phyloP scores from a whole-genome alignment of 345 rosid genomes.

The Erodium maritimum region DNA sequence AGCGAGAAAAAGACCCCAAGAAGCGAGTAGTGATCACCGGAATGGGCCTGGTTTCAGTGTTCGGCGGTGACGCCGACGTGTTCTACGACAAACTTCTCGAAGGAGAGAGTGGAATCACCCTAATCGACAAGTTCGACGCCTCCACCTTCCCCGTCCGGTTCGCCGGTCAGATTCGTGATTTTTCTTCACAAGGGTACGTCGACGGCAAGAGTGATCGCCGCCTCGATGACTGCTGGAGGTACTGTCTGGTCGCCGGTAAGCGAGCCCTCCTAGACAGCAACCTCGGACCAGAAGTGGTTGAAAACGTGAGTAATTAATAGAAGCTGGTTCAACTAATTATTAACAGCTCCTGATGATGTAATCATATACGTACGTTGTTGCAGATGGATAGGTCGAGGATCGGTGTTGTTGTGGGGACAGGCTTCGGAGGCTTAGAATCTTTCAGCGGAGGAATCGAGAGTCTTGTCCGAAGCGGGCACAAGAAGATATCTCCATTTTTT shows the following conservation, averaged over 20 bases:
- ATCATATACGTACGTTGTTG: too few relatives aligned
- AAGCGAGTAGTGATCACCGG: slow-evolving; percentile 53
- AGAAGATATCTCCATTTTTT: slow-evolving; percentile 50
- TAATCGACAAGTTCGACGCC: slow-evolving; percentile 54
- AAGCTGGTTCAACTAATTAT: too few relatives aligned
- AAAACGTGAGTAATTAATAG: slow-evolving; percentile 22
- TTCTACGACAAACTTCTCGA: slow-evolving; percentile 45
- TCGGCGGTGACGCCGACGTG: slow-evolving; percentile 32
- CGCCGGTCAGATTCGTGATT: slow-evolving; percentile 53
- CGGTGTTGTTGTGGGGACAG: slow-evolving; percentile 62
- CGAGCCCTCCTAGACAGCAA: slow-evolving; percentile 44
- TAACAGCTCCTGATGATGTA: too few relatives aligned
- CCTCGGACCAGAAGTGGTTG: slow-evolving; percentile 37
- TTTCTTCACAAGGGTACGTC: slow-evolving; percentile 50
- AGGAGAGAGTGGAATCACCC: slow-evolving; percentile 57
- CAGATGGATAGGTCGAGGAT: slow-evolving; percentile 51
- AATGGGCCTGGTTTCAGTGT: slow-evolving; percentile 53
- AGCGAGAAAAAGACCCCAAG: slow-evolving; percentile 41
- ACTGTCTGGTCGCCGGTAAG: slow-evolving; percentile 54
- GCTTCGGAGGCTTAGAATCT: slow-evolving; percentile 55
- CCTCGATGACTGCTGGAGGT: slow-evolving; percentile 64
- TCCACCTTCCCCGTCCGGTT: slow-evolving; percentile 39
- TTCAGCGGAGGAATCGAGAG: slow-evolving; percentile 42
- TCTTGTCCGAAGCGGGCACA: slow-evolving; percentile 37
- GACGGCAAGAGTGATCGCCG: slow-evolving; percentile 57